Evolutionary conservation across 108 stramenopile species (phyloP), one percentile per base, ranked within the genome.

Genomic region (Skeletonema potamos): DNA sequence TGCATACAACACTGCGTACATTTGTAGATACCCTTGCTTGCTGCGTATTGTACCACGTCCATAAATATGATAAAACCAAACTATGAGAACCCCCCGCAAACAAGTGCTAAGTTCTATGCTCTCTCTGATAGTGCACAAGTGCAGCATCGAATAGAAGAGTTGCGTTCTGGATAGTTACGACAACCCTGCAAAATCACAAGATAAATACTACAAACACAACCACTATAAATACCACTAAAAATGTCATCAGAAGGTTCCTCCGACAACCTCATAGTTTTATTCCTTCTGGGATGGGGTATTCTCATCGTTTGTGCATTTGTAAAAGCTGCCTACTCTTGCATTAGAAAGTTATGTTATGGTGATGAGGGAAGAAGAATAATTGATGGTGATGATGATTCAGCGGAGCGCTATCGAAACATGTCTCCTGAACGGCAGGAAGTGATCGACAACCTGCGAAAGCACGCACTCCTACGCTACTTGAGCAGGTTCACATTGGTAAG

Each of bases 381-480:
- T n/a, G n/a, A n/a, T n/a, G n/a, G n/a, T n/a, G n/a, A n/a, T n/a
- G n/a, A n/a, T n/a, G n/a, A n/a, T n/a, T n/a, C n/a, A n/a, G n/a
- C n/a, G n/a, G 58, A 28, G 2, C 5, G 0, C 12, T 76, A 66
- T 32, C 37, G 51, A 27, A 6, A 27, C 29, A 66, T 76, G 9
- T 63, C 74, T 2, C 7, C 54, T 15, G 51, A n/a, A 27, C 41
- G 66, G 55, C 61, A 41, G 17, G 39, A 56, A 34, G 66, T 68
- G 58, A 55, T 76, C 29, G 74, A 76, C 54, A 63, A 76, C 4
- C 57, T 76, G 24, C 60, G 74, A n/a, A 20, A 60, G 13, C 55
- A 26, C 5, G 48, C 66, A n/a, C 30, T 76, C 4, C 54, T 67
- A 5, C 37, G 43, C 24, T 56, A 57, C 27, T 34, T 76, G 61